phyloP scores from a whole-genome alignment of 2,329 filamentous ascomycete species.

The Xylariaceae sp. region DNA sequence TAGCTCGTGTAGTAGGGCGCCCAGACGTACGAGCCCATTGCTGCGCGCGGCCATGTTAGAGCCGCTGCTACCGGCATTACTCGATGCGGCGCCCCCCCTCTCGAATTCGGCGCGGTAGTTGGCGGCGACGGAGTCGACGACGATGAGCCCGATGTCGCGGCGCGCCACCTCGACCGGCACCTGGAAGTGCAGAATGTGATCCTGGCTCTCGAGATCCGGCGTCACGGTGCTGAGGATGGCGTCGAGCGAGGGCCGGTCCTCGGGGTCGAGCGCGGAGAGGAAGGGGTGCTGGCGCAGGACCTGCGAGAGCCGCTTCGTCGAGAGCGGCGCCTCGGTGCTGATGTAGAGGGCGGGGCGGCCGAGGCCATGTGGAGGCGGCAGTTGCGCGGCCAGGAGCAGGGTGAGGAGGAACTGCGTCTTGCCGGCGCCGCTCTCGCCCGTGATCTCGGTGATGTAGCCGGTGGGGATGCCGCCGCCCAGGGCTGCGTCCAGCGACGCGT shows the following conservation, averaged over 20 bases:
- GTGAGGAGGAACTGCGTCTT: constrained; percentile 93
- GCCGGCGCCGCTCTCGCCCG: constrained; percentile 88
- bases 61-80: constrained; percentile 32
- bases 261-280: constrained; percentile 37
- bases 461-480: constrained; percentile 77
- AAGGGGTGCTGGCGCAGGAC: constrained; percentile 65
- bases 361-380: constrained; percentile 68
- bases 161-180: constrained; percentile 78
- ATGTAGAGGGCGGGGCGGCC: constrained; percentile 81
- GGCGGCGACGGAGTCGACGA: constrained; percentile 88
- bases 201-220: constrained; percentile 88
- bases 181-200: constrained; percentile 91
- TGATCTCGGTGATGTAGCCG: constrained; percentile 81
- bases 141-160: constrained; percentile 72
- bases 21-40: constrained; percentile 71
- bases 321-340: constrained; percentile 82
- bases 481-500: constrained; percentile 62
- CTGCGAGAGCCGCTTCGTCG: constrained; percentile 76
- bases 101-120: constrained; percentile 94
- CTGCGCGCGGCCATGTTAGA: constrained; percentile 70
- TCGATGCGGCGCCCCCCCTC: constrained; percentile 37
- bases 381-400: constrained; percentile 78
- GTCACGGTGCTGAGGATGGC: constrained; percentile 76
- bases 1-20: constrained; percentile 69
- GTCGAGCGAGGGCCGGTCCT: constrained; percentile 60